Conservation (phyloP, 169 alveolate genomes). For the Plasmodium fragile region DNA sequence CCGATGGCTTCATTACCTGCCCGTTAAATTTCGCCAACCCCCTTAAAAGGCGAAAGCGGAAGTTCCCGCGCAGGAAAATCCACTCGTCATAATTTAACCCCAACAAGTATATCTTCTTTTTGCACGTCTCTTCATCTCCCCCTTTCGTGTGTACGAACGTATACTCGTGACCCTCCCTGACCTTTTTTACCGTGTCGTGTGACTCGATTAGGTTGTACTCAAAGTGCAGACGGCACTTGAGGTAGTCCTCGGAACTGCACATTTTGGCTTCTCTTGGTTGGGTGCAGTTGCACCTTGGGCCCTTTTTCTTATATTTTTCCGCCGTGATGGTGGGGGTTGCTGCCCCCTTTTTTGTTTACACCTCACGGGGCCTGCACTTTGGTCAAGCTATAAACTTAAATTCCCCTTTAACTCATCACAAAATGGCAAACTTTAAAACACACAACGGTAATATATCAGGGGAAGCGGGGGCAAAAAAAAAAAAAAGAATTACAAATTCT, state of each 20-base stretch:
- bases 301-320: too few species aligned
- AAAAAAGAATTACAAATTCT: not conserved
- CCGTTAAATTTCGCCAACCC: constrained; percentile 53
- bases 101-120: constrained; percentile 49
- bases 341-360: not conserved
- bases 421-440: not conserved
- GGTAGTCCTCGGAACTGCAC: not conserved
- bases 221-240: constrained; percentile 14
- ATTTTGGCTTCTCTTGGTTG: not conserved
- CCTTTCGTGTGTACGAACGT: constrained; percentile 29
- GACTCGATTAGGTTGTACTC: constrained; percentile 46
- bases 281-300: not conserved
- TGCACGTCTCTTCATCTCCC: not conserved
- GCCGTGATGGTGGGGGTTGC: not conserved
- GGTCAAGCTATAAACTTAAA: not conserved
- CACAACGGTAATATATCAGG: not conserved
- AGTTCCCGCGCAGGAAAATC: constrained; percentile 47
- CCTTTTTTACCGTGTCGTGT: constrained; percentile 31
- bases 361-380: not conserved
- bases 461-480: not conserved
- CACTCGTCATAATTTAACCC: constrained; percentile 74
- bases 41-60: constrained; percentile 69
- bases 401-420: not conserved
- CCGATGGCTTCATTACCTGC: constrained; percentile 36
- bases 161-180: not conserved